Base-by-base conservation (phyloP, 306 rosid species). In the Mimosa bimucronata region DNA sequence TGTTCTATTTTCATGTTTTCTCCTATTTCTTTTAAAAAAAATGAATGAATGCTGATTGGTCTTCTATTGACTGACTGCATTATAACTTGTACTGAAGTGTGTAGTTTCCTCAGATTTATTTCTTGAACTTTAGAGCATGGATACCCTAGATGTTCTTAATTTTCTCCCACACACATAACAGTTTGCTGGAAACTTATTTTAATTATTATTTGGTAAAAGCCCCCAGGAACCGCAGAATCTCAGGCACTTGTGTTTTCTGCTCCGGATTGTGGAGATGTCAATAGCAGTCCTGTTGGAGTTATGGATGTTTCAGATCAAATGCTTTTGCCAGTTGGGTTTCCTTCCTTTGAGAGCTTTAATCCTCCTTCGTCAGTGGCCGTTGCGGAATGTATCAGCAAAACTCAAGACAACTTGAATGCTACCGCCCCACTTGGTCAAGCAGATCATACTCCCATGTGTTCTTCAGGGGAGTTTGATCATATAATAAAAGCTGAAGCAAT, bases 141-240 rank as follows among this genome's bases (percentile, higher is more conserved):
- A 66, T 80, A 58, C 71, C 81, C 68, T 29, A 58, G 71, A 73
- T 80, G 9, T 70, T 48, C 53, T 41, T 73, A 61, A 60, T 74
- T 68, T 79, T 62, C 52, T 65, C 61, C 78, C 76, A 31, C 65
- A 71, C 41, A 28, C 19, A 52, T 23, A n/a, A 28, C 16, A 11
- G 26, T 31, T 16, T 75, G 23, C 50, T 66, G 31, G 55, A 75
- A 65, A 79, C 83, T 86, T 79, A 86, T 72, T 84, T 76, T 77
- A 50, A 70, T 79, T 41, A 82, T 83, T 90, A 31, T 25, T 75
- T 88, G 85, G 80, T 48, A 80, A 68, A 86, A 94, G 98, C 98
- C 98, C 88, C 98, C 98, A 83, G 98, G 98, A 92, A 89, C 97
- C 83, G 89, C 96, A 1, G 98, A 95, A 81, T 86, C 97, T 67